Base-by-base conservation (phyloP, 192 early-diverging fungal genomes). In the Umbelopsis vinacea region DNA sequence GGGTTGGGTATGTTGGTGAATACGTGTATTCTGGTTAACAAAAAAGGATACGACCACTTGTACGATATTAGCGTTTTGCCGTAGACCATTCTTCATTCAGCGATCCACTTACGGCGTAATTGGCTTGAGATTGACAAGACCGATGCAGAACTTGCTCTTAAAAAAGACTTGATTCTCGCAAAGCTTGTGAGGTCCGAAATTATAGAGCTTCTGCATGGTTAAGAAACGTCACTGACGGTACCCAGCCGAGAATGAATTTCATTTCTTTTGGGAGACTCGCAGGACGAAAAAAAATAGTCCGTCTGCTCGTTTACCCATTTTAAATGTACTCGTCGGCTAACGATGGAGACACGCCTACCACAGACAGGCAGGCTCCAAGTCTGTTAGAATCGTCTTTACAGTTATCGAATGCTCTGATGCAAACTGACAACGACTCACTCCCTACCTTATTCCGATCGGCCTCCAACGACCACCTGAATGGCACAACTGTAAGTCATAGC, bases 91-190 rank as follows among this genome's bases (percentile, higher is more conserved):
- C 7, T 48, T 15, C 52, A n/a, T 67, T 21, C 53, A 14, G 19
- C 21, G 19, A 11, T 45, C 14, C 40, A 77, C 83, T 85, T 83
- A 92, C 90, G 92, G 92, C 0, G 88, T 86, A 50, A 95, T 88
- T 17, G 97, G 96, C 77, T 97, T 97, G n/a, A 95, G 85, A 76
- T 97, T 97, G 63, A 97, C 96, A 12, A 98, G 76, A 0, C 91
- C 96, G 38, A 92, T 85, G 26, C 85, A 85, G n/a, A 90, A 79
- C 66, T 85, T 81, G 9, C 93, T 86, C 67, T 81, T 83, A 66
- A 89, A 82, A 79, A 98, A 98, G 48, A 92, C 82, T 74, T 98
- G 90, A 22, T 81, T 79, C n/a, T 86, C 83, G 7, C 80, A 70
- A 53, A 97, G 92, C 22, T 72, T 67, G 69, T 89, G 84, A 37